These are phyloP conservation scores for Meredithiella fracta DNA, from an alignment of 2,329 filamentous ascomycete genomes.

Conservation along the genomic window DNA sequence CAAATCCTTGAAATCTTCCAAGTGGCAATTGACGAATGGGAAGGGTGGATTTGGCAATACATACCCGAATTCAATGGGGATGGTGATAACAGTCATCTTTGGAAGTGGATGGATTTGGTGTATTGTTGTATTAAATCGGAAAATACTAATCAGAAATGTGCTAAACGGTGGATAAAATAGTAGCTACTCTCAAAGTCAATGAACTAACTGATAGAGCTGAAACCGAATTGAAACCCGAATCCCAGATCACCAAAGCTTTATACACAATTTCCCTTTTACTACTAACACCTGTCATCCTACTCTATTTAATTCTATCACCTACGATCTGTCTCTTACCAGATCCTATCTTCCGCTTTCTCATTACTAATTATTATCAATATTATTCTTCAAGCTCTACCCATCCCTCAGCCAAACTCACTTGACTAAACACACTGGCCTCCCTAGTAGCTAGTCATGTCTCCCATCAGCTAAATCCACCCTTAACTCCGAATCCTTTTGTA, in stretches of 20 bases:
- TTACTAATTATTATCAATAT: neutral
- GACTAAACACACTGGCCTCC: neutral
- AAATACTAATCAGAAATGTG: too few species aligned
- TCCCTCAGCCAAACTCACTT: neutral
- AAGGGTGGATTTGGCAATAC: constrained; percentile 13
- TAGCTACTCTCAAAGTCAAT: neutral
- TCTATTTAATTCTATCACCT: neutral
- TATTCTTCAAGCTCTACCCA: neutral
- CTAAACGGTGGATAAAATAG: too few species aligned
- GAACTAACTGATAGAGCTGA: neutral
- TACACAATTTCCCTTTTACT: neutral
- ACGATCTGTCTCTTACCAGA: too few species aligned
- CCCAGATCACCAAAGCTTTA: neutral
- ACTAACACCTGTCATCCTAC: too few species aligned
- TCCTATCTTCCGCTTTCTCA: neutral
- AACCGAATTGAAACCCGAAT: too few species aligned
- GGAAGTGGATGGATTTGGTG: constrained; percentile 3
- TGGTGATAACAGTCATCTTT: constrained; percentile 28
- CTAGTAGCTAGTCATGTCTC: neutral
- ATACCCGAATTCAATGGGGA: constrained; percentile 37
- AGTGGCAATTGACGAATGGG: neutral
- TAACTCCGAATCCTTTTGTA: too few species aligned
- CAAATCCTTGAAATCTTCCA: too few species aligned
- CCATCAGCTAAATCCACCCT: too few species aligned
- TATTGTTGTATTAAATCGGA: too few species aligned